Evolutionary conservation across 805 yeast species (phyloP).

Genomic region (Nakazawaea anatomiae): DNA sequence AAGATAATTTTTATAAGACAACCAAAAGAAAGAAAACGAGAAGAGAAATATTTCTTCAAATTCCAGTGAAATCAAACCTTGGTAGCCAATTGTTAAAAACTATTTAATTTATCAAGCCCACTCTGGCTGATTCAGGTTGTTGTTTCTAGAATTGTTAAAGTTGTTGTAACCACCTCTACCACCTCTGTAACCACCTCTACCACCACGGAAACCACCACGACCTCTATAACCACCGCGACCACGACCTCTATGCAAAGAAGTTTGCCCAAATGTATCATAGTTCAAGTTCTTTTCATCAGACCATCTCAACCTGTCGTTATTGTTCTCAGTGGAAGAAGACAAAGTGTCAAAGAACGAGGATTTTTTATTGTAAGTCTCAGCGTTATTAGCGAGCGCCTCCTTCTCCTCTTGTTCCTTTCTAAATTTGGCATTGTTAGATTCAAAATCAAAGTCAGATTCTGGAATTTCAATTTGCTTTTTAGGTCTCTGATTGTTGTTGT

Average conservation of each 20-base stretch:
- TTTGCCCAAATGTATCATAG: conserved; percentile 79
- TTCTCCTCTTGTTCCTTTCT: conserved; percentile 32
- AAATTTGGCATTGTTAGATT: conserved; percentile 67
- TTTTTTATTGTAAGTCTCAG: conserved; percentile 60
- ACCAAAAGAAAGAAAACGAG: too few species aligned
- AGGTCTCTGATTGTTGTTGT: conserved; percentile 1
- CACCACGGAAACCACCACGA: conserved; percentile 29
- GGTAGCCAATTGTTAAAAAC: neutral
- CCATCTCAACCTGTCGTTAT: conserved; percentile 49
- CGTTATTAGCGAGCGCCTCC: conserved; percentile 13
- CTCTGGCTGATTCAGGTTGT: conserved; percentile 11
- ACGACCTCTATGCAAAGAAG: conserved; percentile 48
- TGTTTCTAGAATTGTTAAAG: neutral
- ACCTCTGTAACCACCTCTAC: conserved; percentile 12
- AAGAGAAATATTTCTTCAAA: too few species aligned
- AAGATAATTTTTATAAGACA: too few species aligned
- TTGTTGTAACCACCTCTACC: conserved; percentile 13
- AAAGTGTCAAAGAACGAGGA: conserved; percentile 87
- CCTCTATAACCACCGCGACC: conserved; percentile 25
- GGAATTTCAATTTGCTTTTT: conserved; percentile 31
- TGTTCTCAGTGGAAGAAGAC: conserved; percentile 55
- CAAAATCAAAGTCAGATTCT: conserved; percentile 69
- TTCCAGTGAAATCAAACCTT: too few species aligned
- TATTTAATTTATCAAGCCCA: conserved; percentile 12
- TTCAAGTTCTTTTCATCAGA: conserved; percentile 67